Evolutionary conservation across 345 rosid species (phyloP), one percentile per base, ranked within the genome.

Genomic region (Hibiscus syriacus): DNA sequence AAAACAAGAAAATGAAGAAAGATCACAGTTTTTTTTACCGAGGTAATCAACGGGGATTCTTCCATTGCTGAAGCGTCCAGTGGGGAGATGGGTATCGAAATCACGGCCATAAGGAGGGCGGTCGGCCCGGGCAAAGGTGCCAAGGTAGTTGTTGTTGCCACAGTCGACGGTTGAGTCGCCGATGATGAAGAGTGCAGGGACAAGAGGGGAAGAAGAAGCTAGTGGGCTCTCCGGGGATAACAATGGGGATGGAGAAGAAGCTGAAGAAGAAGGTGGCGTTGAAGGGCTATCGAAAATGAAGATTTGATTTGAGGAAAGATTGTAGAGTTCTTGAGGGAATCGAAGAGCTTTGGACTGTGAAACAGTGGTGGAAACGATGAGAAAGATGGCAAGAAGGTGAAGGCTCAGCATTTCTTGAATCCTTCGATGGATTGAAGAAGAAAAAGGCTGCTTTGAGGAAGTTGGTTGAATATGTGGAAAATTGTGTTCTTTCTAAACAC

Each of bases 61-160:
- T 32, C 98, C 97, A 79, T 93, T 93, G 78, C 82, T 79, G 77
- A 93, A 93, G 73, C 97, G 82, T 17, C 98, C 94, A 3, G 98
- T 90, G 23, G 97, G 91, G 11, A 30, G 64, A 60, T 82, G 96
- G 34, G 92, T 85, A 29, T 90, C 94, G 52, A 93, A 93, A 80
- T 90, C 98, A 64, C 96, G 82, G 23, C 98, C 98, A 34, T 93
- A 93, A 16, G 94, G 98, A 74, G 80, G 94, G 19, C 83, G 94
- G 70, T 90, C 91, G 1, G 97, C 97, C 17, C 96, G 79, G n/a
- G 92, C 94, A 19, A 93, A 77, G n/a, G 98, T 90, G 19, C 88
- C 96, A 0, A 93, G 87, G 69, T 73, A 90, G 71, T 90, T 93
- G 67, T 88, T 90, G 49, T 87, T 90, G 67, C 97, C 97, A 38